phyloP scores from a whole-genome alignment of 495 filamentous ascomycete species.

The Penicillium simplicissimum region DNA sequence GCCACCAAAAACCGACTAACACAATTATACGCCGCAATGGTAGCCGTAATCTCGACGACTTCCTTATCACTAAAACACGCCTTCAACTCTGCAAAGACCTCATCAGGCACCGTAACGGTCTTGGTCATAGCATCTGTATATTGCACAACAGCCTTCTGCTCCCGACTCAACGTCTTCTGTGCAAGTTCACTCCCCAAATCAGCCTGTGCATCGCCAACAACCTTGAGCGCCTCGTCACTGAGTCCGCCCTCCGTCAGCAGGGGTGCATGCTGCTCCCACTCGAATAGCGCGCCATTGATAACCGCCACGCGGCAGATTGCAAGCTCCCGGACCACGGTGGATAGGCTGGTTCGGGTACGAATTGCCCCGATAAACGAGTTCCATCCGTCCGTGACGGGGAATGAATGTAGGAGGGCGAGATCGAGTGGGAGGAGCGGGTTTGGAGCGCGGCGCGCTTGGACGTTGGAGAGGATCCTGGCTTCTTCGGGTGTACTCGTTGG shows the following conservation, averaged over 20 bases:
- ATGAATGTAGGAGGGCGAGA: constrained; percentile 71
- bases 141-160: constrained; percentile 63
- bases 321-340: constrained; percentile 64
- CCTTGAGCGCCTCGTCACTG: constrained; percentile 48
- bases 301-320: constrained; percentile 75
- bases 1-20: constrained; percentile 84
- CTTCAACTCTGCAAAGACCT: constrained; percentile 61
- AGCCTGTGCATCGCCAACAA: constrained; percentile 34
- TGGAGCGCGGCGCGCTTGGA: constrained; percentile 62
- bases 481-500: constrained; percentile 43
- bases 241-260: constrained; percentile 55
- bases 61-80: constrained; percentile 62
- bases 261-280: constrained; percentile 77
- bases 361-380: constrained; percentile 77
- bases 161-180: constrained; percentile 46
- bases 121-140: constrained; percentile 79
- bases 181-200: constrained; percentile 19
- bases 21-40: constrained; percentile 82
- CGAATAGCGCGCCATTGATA: constrained; percentile 72
- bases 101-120: constrained; percentile 61
- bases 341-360: constrained; percentile 62
- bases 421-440: constrained; percentile 69
- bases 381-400: constrained; percentile 74
- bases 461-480: constrained; percentile 58
- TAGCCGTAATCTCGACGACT: constrained; percentile 76